phyloP scores from a whole-genome alignment of 1,284 basidiomycete genomes.

The Cryptococcus hybrid region DNA sequence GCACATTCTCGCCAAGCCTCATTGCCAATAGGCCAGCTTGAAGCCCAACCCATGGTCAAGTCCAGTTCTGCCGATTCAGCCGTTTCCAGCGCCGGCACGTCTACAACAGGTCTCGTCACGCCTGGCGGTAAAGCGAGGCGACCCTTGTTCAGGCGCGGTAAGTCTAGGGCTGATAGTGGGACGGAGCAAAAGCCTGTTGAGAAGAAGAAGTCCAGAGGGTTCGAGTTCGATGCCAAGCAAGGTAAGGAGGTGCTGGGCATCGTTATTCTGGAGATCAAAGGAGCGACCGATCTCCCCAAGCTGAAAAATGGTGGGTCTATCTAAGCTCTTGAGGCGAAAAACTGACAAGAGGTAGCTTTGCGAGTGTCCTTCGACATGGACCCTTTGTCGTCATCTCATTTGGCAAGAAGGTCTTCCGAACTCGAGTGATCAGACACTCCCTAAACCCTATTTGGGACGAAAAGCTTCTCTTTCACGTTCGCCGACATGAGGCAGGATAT shows the following conservation, averaged over 20 bases:
- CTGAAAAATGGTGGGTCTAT: constrained; percentile 73
- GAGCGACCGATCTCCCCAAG: constrained; percentile 78
- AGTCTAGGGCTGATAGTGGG: constrained; percentile 9
- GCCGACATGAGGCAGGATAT: constrained; percentile 75
- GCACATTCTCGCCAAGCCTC: constrained; percentile 16
- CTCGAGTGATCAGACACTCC: constrained; percentile 81
- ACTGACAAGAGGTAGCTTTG: constrained; percentile 27
- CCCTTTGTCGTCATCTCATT: constrained; percentile 92
- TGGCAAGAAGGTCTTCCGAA: constrained; percentile 94
- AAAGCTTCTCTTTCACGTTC: constrained; percentile 92
- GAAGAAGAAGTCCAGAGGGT: constrained; percentile 49
- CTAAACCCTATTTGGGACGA: constrained; percentile 93
- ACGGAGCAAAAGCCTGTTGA: constrained; percentile 3
- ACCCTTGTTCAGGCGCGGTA: constrained; percentile 26
- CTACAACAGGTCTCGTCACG: constrained; percentile 23
- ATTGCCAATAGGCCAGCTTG: constrained; percentile 11
- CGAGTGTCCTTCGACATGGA: constrained; percentile 74
- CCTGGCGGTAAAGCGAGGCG: constrained; percentile 25
- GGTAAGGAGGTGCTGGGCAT: constrained; percentile 83
- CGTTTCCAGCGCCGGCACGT: constrained; percentile 9
- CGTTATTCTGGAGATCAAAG: constrained; percentile 73
- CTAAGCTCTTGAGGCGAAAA: not conserved
- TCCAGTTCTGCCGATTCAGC: constrained; percentile 7
- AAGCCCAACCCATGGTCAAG: constrained; percentile 3
- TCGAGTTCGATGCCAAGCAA: constrained; percentile 62